Evolutionary conservation across 1,139 yeast genomes (phyloP).

Genomic region (Saccharomyces pastorianus): DNA sequence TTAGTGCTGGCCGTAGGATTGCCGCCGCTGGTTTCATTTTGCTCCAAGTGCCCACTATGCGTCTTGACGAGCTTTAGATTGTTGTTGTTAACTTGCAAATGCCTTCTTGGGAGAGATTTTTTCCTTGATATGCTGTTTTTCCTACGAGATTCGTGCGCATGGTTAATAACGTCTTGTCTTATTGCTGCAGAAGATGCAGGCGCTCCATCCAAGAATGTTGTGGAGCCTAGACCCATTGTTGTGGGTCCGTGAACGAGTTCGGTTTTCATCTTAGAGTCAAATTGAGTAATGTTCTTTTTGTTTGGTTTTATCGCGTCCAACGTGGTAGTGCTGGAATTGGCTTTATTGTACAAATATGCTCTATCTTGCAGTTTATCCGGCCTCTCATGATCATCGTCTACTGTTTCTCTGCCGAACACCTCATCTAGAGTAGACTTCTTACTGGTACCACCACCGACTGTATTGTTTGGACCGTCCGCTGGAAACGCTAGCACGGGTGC

Average conservation of each 20-base stretch:
- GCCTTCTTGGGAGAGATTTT: conserved; percentile 51
- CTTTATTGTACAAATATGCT: neutral
- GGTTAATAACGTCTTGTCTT: conserved; percentile 26
- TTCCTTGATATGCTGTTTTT: conserved; percentile 48
- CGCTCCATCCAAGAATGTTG: conserved; percentile 85
- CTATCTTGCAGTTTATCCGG: conserved; percentile 5
- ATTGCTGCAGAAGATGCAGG: conserved; percentile 61
- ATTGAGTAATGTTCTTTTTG: conserved; percentile 43
- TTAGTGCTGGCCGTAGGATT: neutral
- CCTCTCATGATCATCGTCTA: neutral
- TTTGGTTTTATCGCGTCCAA: conserved; percentile 35
- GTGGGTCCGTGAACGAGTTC: conserved; percentile 71
- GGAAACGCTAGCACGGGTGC: conserved; percentile 96
- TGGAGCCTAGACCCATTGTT: conserved; percentile 74
- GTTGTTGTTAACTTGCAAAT: conserved; percentile 33
- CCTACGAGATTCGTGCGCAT: conserved; percentile 2
- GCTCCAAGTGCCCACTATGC: neutral
- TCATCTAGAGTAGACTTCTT: conserved; percentile 23
- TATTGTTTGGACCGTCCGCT: conserved; percentile 81
- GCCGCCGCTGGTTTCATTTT: conserved; percentile 7
- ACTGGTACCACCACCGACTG: conserved; percentile 51
- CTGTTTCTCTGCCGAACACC: conserved; percentile 11
- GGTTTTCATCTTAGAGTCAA: conserved; percentile 58
- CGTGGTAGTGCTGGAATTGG: conserved; percentile 8
- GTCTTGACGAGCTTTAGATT: neutral